phyloP scores from a whole-genome alignment of 2,329 filamentous ascomycete genomes.

The Hymenoscyphus infarciens region DNA sequence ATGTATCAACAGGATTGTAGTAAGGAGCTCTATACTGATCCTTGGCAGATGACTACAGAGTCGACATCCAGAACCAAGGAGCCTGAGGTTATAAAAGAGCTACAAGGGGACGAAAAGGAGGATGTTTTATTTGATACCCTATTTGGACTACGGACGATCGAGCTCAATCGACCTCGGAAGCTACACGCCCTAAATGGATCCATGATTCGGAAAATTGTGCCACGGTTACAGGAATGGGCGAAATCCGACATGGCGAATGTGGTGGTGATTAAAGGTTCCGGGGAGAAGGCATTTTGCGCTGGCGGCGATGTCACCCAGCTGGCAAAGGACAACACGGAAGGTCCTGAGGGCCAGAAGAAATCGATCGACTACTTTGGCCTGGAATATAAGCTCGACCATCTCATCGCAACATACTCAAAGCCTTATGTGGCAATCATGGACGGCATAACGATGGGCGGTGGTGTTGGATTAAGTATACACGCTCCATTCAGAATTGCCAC shows the following conservation, averaged over 20 bases:
- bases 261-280: slow-evolving; percentile 85
- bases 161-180: slow-evolving; percentile 90
- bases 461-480: slow-evolving; percentile 90
- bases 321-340: slow-evolving; percentile 67
- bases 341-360: slow-evolving; percentile 64
- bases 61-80: slow-evolving; percentile 4
- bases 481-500: slow-evolving; percentile 96
- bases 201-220: slow-evolving; percentile 93
- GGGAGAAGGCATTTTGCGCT: slow-evolving; percentile 82
- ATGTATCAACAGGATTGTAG: background rate
- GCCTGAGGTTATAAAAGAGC: slow-evolving; percentile 31
- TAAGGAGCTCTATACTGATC: slow-evolving; percentile 18
- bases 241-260: slow-evolving; percentile 94
- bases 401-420: slow-evolving; percentile 90
- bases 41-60: slow-evolving; percentile 9
- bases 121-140: slow-evolving; percentile 90
- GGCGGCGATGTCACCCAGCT: slow-evolving; percentile 86
- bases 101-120: slow-evolving; percentile 67
- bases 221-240: slow-evolving; percentile 86
- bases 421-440: slow-evolving; percentile 96
- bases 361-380: slow-evolving; percentile 86
- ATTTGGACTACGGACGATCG: slow-evolving; percentile 86
- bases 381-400: slow-evolving; percentile 94
- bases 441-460: slow-evolving; percentile 96
- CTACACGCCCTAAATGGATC: slow-evolving; percentile 89